Conservation (phyloP, 495 filamentous ascomycete species). For the Penicillium egyptiacum region DNA sequence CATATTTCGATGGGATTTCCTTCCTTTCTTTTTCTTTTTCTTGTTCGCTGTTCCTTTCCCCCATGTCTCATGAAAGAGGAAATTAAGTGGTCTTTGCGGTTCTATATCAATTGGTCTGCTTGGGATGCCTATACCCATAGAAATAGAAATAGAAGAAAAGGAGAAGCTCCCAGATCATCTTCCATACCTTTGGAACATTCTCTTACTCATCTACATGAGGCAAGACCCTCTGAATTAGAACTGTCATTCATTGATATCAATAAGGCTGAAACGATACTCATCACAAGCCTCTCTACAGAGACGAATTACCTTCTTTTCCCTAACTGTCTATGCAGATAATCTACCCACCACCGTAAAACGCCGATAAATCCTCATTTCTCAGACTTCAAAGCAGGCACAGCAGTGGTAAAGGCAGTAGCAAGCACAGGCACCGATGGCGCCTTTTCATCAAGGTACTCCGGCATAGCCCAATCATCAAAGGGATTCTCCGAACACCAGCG, state of each 20-base stretch:
- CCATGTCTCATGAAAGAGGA: conserved; percentile 16
- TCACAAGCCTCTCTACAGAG: neutral
- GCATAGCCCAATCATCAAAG: conserved; percentile 34
- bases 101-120: conserved; percentile 18
- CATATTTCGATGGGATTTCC: conserved; percentile 19
- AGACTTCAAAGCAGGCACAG: neutral
- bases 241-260: neutral
- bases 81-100: conserved; percentile 15
- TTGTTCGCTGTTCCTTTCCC: conserved; percentile 10
- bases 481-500: conserved; percentile 65
- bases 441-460: conserved; percentile 1
- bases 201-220: neutral
- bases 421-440: conserved; percentile 5
- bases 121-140: conserved; percentile 22
- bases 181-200: neutral
- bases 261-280: conserved; percentile 9
- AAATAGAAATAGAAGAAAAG: conserved; percentile 27
- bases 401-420: conserved; percentile 1
- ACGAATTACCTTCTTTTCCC: neutral
- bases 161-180: neutral
- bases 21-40: conserved; percentile 14
- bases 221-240: neutral
- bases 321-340: neutral
- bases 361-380: neutral
- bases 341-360: neutral